phyloP scores from a whole-genome alignment of 2,329 filamentous ascomycete genomes.

The Trichophyton equinum region DNA sequence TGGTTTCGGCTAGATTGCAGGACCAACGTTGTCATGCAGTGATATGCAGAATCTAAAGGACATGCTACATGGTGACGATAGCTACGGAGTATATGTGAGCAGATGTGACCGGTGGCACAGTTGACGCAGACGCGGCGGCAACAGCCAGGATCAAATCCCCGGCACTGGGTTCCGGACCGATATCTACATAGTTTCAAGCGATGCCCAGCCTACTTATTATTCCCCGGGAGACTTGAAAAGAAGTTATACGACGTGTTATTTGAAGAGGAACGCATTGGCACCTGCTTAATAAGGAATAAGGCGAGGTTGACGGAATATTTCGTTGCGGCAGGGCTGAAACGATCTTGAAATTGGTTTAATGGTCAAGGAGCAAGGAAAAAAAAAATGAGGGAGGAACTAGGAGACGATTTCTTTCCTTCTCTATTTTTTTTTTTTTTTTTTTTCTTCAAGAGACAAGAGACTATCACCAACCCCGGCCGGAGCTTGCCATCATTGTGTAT shows the following conservation, averaged over 20 bases:
- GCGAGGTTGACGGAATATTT: neutral
- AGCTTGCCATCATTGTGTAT: neutral
- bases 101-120: neutral
- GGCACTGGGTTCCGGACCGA: neutral
- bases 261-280: neutral
- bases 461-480: neutral
- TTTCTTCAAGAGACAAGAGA: neutral
- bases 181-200: neutral
- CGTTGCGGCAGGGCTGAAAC: neutral
- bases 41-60: neutral
- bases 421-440: neutral
- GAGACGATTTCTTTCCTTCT: neutral
- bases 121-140: neutral
- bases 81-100: neutral
- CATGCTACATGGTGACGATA: neutral
- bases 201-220: neutral
- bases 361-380: neutral
- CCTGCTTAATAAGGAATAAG: neutral
- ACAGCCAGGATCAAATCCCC: neutral
- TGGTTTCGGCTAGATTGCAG: neutral
- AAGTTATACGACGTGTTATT: neutral
- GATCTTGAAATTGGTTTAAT: neutral
- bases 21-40: neutral
- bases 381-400: neutral
- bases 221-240: neutral